Conservation (phyloP, 2,329 filamentous ascomycete genomes). For the Sarocladiaceae sp. region DNA sequence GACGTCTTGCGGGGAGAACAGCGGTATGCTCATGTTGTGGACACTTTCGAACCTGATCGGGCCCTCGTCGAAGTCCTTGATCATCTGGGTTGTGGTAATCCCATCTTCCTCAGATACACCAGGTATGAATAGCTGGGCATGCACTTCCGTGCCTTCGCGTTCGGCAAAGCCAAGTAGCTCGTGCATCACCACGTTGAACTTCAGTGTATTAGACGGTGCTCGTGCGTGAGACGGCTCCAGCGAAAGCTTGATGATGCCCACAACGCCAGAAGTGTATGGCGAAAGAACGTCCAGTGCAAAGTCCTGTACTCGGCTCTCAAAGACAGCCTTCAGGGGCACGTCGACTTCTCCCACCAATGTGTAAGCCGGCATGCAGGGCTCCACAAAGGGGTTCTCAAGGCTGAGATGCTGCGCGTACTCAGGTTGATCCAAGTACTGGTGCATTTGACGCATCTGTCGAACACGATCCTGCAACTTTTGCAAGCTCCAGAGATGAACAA, state of each 20-base stretch:
- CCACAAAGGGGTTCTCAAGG: slow-evolving; percentile 87
- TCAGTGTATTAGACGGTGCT: slow-evolving; percentile 84
- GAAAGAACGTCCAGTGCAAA: slow-evolving; percentile 87
- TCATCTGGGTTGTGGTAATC: slow-evolving; percentile 92
- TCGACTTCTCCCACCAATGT: slow-evolving; percentile 90
- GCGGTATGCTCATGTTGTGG: slow-evolving; percentile 91
- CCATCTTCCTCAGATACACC: slow-evolving; percentile 85
- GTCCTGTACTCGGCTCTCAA: slow-evolving; percentile 90
- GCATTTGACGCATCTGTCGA: slow-evolving; percentile 89
- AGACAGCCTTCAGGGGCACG: slow-evolving; percentile 86
- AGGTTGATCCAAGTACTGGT: slow-evolving; percentile 91
- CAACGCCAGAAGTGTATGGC: slow-evolving; percentile 82
- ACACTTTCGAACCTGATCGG: slow-evolving; percentile 94
- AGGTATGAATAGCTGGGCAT: slow-evolving; percentile 93
- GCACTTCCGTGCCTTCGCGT: slow-evolving; percentile 89
- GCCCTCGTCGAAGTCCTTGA: slow-evolving; percentile 87
- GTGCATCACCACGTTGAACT: slow-evolving; percentile 98
- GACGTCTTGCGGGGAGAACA: slow-evolving; percentile 63
- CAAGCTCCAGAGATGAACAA: slow-evolving; percentile 90
- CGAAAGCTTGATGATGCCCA: slow-evolving; percentile 85
- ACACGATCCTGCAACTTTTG: slow-evolving; percentile 86
- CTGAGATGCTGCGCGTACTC: slow-evolving; percentile 92
- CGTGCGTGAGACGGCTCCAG: slow-evolving; percentile 90
- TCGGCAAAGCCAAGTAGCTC: slow-evolving; percentile 92
- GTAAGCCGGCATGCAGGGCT: slow-evolving; percentile 85